Evolutionary conservation across 352 stramenopile genomes (phyloP).

Genomic region (Globisporangium mamillatum): DNA sequence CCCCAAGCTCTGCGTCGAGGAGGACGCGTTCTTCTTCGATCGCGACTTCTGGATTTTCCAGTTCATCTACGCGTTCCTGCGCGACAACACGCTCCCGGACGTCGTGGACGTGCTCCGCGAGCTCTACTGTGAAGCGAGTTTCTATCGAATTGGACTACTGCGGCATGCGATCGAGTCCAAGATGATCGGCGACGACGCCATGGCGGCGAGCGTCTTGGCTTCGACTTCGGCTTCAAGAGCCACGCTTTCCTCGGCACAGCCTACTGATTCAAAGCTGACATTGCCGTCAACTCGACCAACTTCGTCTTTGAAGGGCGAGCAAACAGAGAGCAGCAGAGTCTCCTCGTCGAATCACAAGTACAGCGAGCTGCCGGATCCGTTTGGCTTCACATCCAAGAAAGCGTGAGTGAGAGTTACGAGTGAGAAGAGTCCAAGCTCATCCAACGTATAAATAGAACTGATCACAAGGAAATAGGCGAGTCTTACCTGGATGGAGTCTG

Average conservation of each 20-base stretch:
- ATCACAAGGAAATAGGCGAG: constrained; percentile 1
- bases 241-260: constrained; percentile 1
- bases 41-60: constrained; percentile 73
- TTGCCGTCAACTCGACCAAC: constrained; percentile 4
- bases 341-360: constrained; percentile 33
- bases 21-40: constrained; percentile 72
- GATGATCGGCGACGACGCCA: constrained; percentile 59
- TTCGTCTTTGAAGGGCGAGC: constrained; percentile 11
- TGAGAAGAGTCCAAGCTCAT: not conserved
- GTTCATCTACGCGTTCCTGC: constrained; percentile 66
- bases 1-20: constrained; percentile 37
- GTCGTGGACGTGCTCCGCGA: constrained; percentile 60
- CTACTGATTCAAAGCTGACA: not conserved
- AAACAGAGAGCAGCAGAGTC: not conserved
- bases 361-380: constrained; percentile 57
- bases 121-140: constrained; percentile 75
- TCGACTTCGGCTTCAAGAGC: not conserved
- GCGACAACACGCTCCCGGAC: constrained; percentile 59
- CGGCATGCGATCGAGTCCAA: constrained; percentile 75
- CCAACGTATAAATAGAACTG: constrained; percentile 17
- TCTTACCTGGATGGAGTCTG: constrained; percentile 3
- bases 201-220: constrained; percentile 28
- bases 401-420: not conserved
- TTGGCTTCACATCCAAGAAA: constrained; percentile 66
- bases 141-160: constrained; percentile 71